These are phyloP conservation scores for Paxillus ammoniavirescens DNA, from an alignment of 768 basidiomycete species.

Conservation along the genomic window DNA sequence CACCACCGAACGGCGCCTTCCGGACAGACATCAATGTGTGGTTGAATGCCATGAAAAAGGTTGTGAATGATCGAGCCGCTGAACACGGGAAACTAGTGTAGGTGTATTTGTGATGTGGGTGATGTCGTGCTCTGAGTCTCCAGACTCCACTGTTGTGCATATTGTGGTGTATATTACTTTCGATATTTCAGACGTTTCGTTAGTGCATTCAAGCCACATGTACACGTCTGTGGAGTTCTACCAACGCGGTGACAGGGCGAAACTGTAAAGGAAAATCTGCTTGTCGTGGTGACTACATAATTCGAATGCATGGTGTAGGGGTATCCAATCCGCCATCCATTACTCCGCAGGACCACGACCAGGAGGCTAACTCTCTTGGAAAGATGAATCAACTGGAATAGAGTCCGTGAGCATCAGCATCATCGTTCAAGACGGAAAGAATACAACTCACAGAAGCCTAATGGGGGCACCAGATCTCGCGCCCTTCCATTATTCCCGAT, in stretches of 20 bases:
- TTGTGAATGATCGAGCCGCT: conserved; percentile 56
- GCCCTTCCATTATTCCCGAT: not conserved
- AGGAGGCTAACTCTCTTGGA: conserved; percentile 10
- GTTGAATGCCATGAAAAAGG: conserved; percentile 83
- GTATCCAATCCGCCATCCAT: conserved; percentile 5
- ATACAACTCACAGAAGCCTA: conserved; percentile 23
- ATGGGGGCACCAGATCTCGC: conserved; percentile 8
- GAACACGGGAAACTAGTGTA: conserved; percentile 50
- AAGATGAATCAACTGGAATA: conserved; percentile 24
- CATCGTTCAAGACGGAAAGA: not conserved
- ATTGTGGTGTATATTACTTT: not conserved
- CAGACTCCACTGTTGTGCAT: not conserved
- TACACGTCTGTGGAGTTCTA: too few relatives aligned
- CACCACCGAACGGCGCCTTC: conserved; percentile 5
- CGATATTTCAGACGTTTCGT: not conserved
- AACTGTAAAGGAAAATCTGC: not conserved
- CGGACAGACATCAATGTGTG: conserved; percentile 57
- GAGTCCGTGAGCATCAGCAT: not conserved
- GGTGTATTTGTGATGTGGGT: not conserved
- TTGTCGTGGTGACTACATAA: not conserved
- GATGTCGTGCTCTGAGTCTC: not conserved
- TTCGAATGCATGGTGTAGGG: not conserved
- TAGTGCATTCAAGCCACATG: not conserved
- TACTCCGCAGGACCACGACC: not conserved
- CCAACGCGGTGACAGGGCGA: not conserved